Evolutionary conservation across 345 rosid species (phyloP).

Genomic region (Isatis tinctoria): DNA sequence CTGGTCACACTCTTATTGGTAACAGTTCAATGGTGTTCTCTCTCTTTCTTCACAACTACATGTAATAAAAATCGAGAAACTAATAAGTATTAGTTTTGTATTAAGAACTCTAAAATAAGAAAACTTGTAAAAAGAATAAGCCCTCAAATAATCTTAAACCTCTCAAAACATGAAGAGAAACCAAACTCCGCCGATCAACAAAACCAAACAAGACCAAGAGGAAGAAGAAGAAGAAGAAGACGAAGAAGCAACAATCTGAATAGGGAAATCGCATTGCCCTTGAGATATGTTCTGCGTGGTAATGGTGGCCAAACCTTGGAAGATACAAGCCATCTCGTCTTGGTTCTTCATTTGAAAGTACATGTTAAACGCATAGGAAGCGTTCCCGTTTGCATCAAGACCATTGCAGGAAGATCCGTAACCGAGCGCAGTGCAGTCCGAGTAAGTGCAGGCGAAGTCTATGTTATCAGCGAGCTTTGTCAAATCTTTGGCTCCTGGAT

Average conservation of each 20-base stretch:
- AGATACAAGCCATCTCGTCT: constrained; percentile 49
- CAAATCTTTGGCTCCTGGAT: constrained; percentile 57
- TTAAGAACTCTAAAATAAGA: no score
- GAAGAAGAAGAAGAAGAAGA: constrained; percentile 12
- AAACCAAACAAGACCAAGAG: neutral
- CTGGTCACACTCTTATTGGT: no score
- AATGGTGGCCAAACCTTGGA: constrained; percentile 54
- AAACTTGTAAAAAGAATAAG: neutral
- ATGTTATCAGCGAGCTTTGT: constrained; percentile 62
- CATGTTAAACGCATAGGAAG: constrained; percentile 70
- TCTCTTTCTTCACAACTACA: no score
- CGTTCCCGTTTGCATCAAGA: constrained; percentile 56
- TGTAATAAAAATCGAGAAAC: no score
- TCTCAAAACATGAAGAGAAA: neutral
- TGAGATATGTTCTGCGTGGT: constrained; percentile 57
- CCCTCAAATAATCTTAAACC: neutral
- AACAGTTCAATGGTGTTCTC: no score
- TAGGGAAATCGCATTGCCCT: constrained; percentile 58
- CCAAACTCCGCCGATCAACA: constrained; percentile 19
- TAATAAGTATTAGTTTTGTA: no score
- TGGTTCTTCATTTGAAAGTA: constrained; percentile 65
- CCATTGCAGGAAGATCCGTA: constrained; percentile 60
- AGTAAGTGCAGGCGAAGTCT: constrained; percentile 52
- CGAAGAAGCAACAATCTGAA: constrained; percentile 45
- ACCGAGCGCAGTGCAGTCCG: constrained; percentile 59